A percentile compares a stretch with the other conserved stretches of the same genome.
phyloP scores from a whole-genome alignment of 1,139 yeast species.

The Protomyces gravidus region DNA sequence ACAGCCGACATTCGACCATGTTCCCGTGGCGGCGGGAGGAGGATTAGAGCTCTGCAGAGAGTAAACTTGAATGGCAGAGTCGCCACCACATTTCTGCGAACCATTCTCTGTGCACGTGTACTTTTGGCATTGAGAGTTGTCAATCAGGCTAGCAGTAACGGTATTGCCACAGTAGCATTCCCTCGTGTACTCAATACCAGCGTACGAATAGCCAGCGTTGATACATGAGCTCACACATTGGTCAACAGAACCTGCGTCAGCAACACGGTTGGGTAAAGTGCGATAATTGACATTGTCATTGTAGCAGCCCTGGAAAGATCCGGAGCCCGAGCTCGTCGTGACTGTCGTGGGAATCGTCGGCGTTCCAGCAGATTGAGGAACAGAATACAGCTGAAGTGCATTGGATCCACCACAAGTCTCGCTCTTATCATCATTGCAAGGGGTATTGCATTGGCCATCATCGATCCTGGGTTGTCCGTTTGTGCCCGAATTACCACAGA shows the following conservation, averaged over 20 bases:
- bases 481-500: constrained; percentile 4
- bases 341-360: not conserved
- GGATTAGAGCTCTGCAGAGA: not conserved
- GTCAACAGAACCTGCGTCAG: constrained; percentile 20
- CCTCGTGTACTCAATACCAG: constrained; percentile 27
- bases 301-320: constrained; percentile 5
- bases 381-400: not conserved
- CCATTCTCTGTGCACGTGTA: not conserved
- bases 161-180: constrained; percentile 27
- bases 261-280: constrained; percentile 11
- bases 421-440: constrained; percentile 2
- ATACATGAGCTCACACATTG: constrained; percentile 21
- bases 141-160: not conserved
- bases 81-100: not conserved
- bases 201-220: constrained; percentile 14
- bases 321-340: not conserved
- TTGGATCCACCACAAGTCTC: constrained; percentile 1
- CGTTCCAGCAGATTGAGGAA: not conserved
- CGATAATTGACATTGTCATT: constrained; percentile 3
- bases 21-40: not conserved
- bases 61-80: not conserved
- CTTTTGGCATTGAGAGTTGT: not conserved
- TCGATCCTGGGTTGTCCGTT: not conserved
- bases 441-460: not conserved
- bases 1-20: constrained; percentile 2